Evolutionary conservation across 805 yeast species (phyloP), one percentile per base, ranked within the genome.

Genomic region (Starmerella apicola): DNA sequence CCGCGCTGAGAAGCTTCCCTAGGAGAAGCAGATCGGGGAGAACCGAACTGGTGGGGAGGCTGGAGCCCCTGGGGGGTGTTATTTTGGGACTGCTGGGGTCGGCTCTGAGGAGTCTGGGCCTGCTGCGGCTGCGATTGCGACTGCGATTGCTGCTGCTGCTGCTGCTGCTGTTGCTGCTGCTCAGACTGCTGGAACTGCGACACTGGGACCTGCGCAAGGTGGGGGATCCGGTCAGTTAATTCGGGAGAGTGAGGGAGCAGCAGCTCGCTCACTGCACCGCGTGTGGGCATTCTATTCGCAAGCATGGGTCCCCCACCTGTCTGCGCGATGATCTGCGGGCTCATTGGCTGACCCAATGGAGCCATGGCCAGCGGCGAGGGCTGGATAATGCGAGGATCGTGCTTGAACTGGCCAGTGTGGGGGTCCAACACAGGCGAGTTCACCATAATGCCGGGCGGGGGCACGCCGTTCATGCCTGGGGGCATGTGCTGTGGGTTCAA

Each of bases 231-330:
- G 34, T 52, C 56, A 16, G 42, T 39, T 24, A 45, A 41, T 5
- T 48, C 53, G 5, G 55, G 53, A 1, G 52, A 44, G 12, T 50
- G 39, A 17, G 55, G 56, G 17, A 48, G 48, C 40, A 51, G 45
- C 38, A 44, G 47, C 45, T 52, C 56, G 38, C 54, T 51, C 55
- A 51, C 50, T 20, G 51, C 46, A 17, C 55, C 56, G 8, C 53
- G 46, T 24, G 47, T 34, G 19, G 45, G 42, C 24, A 44, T 42
- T 28, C 46, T 41, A 10, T 46, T 43, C 9, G 53, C 44, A n/a
- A 43, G 16, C 8, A 21, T 19, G 6, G 48, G 43, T 15, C 31
- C 36, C 6, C 27, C 31, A 21, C 29, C 24, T 4, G 46, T 34
- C 31, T 43, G 50, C 22, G 46, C 43, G 18, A 42, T 29, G 23